Base-by-base conservation (phyloP, 2,329 filamentous ascomycete genomes). In the Xylaria sp. region DNA sequence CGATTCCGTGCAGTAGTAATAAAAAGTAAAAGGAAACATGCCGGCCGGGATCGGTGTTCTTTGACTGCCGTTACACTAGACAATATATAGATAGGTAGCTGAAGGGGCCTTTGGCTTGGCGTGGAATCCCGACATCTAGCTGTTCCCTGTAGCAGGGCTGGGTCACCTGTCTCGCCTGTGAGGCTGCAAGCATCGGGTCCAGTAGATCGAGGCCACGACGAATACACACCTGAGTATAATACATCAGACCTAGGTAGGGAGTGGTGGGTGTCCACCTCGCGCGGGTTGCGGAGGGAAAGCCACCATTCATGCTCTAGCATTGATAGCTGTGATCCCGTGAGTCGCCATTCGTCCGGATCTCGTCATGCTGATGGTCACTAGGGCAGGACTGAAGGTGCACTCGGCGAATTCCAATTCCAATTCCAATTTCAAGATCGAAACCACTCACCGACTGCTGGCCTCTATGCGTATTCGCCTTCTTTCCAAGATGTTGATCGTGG, bases 261-360 rank as follows among this genome's bases (percentile, higher is more conserved):
- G 29, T 37, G 2, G 18, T 44, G 40, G 18, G 32, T 40, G 54
- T 58, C 37, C 35, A 59, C 27, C 42, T 23, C 37, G 42, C 18
- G 42, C 44, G 16, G 27, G 27, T 54, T 35, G 27, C 27, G 12
- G 21, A 25, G 58, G 25, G 47, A 48, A 51, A 61, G 59, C 35
- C 35, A 63, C 50, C 18, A 35, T 44, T 32, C 27, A 61, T 25
- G 47, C 59, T 61, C 23, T 61, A 18, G 27, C 47, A 37, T 51
- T 3, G n/a, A 32, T 21, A 25, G n/a, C 37, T 21, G 5, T 37
- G 47, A 12, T 55, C 50, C 9, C 29, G 29, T 42, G 50, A 64
- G 55, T 29, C 23, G 59, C n/a, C 44, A 68, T 65, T 60, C 50
- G 50, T 61, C 61, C 5, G 25, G 50, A 18, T 27, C 23, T 35